phyloP scores from a whole-genome alignment of 768 basidiomycete genomes.

The Pleurotus sapidus region DNA sequence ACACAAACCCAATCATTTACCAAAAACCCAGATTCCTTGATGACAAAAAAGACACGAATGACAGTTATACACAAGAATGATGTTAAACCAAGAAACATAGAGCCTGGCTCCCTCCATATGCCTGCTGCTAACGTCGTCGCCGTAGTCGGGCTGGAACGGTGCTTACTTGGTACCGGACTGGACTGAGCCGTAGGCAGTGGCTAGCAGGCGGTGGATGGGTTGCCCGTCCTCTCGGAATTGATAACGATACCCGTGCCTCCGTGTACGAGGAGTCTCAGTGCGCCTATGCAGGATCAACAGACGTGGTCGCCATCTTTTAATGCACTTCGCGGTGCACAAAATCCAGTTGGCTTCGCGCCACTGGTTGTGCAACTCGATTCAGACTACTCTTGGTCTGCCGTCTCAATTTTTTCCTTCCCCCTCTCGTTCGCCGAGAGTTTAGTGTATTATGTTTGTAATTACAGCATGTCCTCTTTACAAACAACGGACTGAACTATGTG shows the following conservation, averaged over 20 bases:
- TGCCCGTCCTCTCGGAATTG: no score
- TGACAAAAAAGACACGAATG: no score
- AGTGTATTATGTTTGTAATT: no score
- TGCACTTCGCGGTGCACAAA: slow-evolving; percentile 63
- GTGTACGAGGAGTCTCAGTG: background rate
- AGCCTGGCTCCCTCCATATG: background rate
- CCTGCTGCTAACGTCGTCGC: background rate
- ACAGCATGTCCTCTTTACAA: no score
- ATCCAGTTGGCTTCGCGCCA: slow-evolving; percentile 6
- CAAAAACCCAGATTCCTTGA: no score
- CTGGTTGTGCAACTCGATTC: slow-evolving; percentile 55
- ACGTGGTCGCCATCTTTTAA: slow-evolving; percentile 44
- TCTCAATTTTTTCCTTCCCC: slow-evolving; percentile 26
- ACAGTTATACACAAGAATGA: background rate
- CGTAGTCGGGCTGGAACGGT: background rate
- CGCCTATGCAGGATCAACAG: background rate
- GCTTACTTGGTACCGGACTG: no score
- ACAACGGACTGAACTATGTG: no score
- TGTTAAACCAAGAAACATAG: background rate
- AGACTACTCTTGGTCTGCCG: slow-evolving; percentile 69
- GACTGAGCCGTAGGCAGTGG: no score
- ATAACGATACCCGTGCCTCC: background rate
- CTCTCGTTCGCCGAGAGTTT: background rate
- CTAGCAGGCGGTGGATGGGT: no score
- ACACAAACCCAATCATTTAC: no score